phyloP scores from a whole-genome alignment of 2,329 filamentous ascomycete species.

The Exserohilum turcica region DNA sequence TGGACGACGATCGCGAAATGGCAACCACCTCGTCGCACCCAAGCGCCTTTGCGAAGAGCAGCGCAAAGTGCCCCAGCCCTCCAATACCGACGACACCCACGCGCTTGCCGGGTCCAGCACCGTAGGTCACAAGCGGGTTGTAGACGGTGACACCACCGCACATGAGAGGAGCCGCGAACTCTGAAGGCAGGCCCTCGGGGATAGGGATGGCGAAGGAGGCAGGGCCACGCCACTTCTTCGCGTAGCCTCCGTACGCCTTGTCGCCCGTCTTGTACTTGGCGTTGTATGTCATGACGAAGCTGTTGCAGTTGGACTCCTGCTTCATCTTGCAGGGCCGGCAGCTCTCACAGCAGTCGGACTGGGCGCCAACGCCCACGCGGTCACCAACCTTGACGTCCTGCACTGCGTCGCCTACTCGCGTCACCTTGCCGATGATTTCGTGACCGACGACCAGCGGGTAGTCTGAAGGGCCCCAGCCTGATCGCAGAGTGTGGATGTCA shows the following conservation, averaged over 20 bases:
- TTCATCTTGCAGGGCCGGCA: slow-evolving; percentile 55
- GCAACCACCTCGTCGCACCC: slow-evolving; percentile 70
- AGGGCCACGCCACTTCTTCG: slow-evolving; percentile 70
- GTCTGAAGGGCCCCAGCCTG: slow-evolving; percentile 56
- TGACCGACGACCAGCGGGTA: slow-evolving; percentile 53
- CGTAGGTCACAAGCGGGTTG: slow-evolving; percentile 75
- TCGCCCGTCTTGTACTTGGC: slow-evolving; percentile 60
- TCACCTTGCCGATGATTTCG: slow-evolving; percentile 49
- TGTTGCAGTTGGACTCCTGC: slow-evolving; percentile 53
- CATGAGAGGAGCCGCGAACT: slow-evolving; percentile 75
- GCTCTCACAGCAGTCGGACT: slow-evolving; percentile 55
- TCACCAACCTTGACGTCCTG: slow-evolving; percentile 64
- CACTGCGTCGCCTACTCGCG: slow-evolving; percentile 49
- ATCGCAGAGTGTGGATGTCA: slow-evolving; percentile 44
- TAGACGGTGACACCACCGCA: slow-evolving; percentile 83
- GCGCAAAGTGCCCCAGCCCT: slow-evolving; percentile 73
- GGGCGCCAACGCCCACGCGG: slow-evolving; percentile 60
- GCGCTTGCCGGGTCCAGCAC: slow-evolving; percentile 77
- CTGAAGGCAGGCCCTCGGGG: slow-evolving; percentile 68
- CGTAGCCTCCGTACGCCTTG: slow-evolving; percentile 67
- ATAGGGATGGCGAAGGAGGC: slow-evolving; percentile 76
- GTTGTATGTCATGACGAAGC: slow-evolving; percentile 54
- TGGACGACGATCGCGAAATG: slow-evolving; percentile 64
- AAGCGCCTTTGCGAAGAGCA: slow-evolving; percentile 73
- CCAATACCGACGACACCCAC: slow-evolving; percentile 76